Evolutionary conservation across 192 early-diverging fungal genomes (phyloP).

Genomic region (Pilaira anomala): DNA sequence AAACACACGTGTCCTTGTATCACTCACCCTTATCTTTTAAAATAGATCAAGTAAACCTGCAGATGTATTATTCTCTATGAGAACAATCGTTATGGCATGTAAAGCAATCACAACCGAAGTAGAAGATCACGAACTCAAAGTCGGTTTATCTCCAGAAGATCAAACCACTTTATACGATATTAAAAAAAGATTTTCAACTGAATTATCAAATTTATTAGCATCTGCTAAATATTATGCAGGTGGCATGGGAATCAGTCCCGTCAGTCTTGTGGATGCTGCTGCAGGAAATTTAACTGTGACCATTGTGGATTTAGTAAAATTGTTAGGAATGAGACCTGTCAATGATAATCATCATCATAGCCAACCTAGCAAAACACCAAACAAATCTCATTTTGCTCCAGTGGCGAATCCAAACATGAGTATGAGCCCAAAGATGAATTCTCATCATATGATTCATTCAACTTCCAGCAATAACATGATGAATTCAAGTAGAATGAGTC

Average conservation of each 20-base stretch:
- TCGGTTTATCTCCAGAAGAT: conserved; percentile 47
- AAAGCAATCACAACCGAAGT: conserved; percentile 82
- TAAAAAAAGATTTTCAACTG: conserved; percentile 61
- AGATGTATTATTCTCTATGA: conserved; percentile 78
- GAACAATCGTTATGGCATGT: conserved; percentile 78
- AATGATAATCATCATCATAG: neutral
- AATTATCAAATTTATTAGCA: conserved; percentile 65
- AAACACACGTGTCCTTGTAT: too few relatives aligned
- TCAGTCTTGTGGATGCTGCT: conserved; percentile 77
- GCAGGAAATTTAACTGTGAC: conserved; percentile 75
- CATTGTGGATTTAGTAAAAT: conserved; percentile 74
- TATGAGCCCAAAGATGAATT: neutral
- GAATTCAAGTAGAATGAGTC: neutral
- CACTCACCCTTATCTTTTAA: neutral
- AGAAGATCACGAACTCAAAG: conserved; percentile 58
- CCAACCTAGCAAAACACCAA: neutral
- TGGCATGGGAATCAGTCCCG: conserved; percentile 59
- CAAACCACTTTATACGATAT: conserved; percentile 48
- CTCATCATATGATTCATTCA: too few relatives aligned
- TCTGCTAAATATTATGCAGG: conserved; percentile 78
- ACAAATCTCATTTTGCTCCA: neutral
- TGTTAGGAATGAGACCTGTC: conserved; percentile 31
- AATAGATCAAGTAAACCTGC: conserved; percentile 64
- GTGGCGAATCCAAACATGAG: neutral
- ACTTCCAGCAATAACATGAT: neutral